These are phyloP conservation scores for Sporobolomyces phaffii DNA, from an alignment of 768 basidiomycete genomes.

Conservation along the genomic window DNA sequence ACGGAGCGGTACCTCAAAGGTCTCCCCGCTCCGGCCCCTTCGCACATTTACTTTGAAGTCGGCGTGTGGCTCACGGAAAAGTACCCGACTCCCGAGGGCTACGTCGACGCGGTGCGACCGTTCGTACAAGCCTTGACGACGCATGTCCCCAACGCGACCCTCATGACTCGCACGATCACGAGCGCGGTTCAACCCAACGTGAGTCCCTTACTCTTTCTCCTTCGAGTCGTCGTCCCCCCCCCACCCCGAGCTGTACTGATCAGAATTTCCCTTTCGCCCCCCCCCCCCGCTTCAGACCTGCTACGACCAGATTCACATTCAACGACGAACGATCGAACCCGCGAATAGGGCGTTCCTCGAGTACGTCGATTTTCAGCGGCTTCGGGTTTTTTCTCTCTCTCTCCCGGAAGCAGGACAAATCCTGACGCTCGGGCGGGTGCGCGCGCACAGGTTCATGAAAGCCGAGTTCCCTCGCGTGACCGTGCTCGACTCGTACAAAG, in stretches of 20 bases:
- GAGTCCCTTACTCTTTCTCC: not conserved
- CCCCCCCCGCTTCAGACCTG: slow-evolving; percentile 14
- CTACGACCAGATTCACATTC: slow-evolving; percentile 8
- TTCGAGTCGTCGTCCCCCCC: not conserved
- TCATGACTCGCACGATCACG: slow-evolving; percentile 2
- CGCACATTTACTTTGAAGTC: slow-evolving; percentile 18
- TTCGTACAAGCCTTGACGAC: not conserved
- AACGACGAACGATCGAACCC: slow-evolving; percentile 7
- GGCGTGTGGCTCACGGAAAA: slow-evolving; percentile 10
- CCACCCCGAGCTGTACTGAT: too few relatives aligned
- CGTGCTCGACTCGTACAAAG: slow-evolving; percentile 10
- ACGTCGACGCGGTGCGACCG: not conserved
- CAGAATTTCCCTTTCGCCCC: too few relatives aligned
- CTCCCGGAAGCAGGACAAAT: too few relatives aligned
- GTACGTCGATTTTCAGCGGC: not conserved
- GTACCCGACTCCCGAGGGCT: not conserved
- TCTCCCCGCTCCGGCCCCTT: not conserved
- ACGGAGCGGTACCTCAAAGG: not conserved
- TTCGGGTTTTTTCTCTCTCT: not conserved
- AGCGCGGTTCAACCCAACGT: slow-evolving; percentile 12
- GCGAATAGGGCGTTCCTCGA: slow-evolving; percentile 3
- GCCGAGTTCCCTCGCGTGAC: not conserved
- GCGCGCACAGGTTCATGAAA: not conserved
- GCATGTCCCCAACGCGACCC: not conserved
- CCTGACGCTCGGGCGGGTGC: too few relatives aligned